phyloP scores from a whole-genome alignment of 352 stramenopile genomes.

The Globisporangium acanthophoron region DNA sequence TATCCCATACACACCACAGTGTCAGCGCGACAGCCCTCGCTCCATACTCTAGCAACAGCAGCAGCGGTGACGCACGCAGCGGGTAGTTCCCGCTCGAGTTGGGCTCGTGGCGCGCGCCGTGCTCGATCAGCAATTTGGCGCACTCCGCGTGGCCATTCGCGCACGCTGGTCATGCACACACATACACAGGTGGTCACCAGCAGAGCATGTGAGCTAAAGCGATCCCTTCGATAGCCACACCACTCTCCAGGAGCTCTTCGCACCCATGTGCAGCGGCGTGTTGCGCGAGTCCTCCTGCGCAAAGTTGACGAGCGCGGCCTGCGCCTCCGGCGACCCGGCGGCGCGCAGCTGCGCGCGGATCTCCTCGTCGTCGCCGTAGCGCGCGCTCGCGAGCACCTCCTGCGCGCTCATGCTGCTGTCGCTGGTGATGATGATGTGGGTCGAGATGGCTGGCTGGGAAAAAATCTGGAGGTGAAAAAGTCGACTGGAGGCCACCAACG shows the following conservation, averaged over 20 bases:
- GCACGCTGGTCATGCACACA: conserved; percentile 38
- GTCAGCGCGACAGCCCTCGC: background rate
- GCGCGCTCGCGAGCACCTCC: conserved; percentile 60
- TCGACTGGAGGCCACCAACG: no score
- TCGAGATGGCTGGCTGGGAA: conserved; percentile 3
- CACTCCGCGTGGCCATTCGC: conserved; percentile 71
- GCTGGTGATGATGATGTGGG: background rate
- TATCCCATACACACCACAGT: background rate
- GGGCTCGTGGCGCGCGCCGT: conserved; percentile 48
- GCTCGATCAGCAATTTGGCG: conserved; percentile 48
- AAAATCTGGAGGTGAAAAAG: no score
- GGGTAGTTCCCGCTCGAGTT: conserved; percentile 77
- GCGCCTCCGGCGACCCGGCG: conserved; percentile 8
- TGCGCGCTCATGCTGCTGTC: conserved; percentile 25
- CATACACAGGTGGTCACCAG: background rate
- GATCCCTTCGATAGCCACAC: background rate
- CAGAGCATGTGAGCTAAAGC: background rate
- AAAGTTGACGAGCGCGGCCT: conserved; percentile 55
- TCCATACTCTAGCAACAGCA: background rate
- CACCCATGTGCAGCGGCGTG: conserved; percentile 85
- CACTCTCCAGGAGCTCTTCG: background rate
- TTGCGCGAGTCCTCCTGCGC: conserved; percentile 70
- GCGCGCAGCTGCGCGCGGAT: conserved; percentile 40
- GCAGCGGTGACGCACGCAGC: conserved; percentile 42
- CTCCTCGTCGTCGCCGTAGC: conserved; percentile 63